Base-by-base conservation (phyloP, 108 stramenopile genomes). In the Fistulifera pelliculosa region DNA sequence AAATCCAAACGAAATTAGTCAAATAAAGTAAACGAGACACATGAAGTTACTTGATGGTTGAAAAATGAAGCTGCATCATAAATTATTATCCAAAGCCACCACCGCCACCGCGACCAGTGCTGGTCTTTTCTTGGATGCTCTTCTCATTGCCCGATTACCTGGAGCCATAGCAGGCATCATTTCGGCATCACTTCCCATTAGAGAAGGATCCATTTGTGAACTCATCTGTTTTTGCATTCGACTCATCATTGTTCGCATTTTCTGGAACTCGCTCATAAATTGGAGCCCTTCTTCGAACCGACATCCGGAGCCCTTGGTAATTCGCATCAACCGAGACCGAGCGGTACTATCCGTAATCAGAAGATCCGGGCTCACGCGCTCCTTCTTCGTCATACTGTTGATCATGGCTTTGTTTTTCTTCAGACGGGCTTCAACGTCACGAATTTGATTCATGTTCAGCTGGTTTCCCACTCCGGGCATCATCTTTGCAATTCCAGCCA, bases 241-340 rank as follows among this genome's bases (percentile, higher is more conserved):
- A 52, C 83, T 86, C 75, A 96, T 96, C 90, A 94, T 94, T 10
- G 90, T 89, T 74, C 81, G 65, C 95, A 96, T 96, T 62, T 80
- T 73, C 64, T 94, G 93, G 57, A 96, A 96, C 69, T 96, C 95
- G 45, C 76, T 74, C 61, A 94, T 83, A 73, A 96, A 94, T 28
- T 58, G 58, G 43, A 69, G 28, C 7, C 80, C 88, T 42, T 88
- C 90, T 18, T 87, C 73, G 22, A 90, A 69, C 23, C 52, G 23
- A 38, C 65, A 53, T 1, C 88, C 93, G 3, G 87, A 85, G 16
- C 85, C 93, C 51, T 76, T 85, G 8, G 95, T 81, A 52, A 96
- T 90, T 27, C 94, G 76, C 27, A 58, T 54, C 44, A 93, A 58
- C 1, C 96, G 74, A 27, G 75, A 71, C 50, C 74, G 61, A 1